phyloP scores from a whole-genome alignment of 345 rosid genomes.

The Toxicodendron radicans region DNA sequence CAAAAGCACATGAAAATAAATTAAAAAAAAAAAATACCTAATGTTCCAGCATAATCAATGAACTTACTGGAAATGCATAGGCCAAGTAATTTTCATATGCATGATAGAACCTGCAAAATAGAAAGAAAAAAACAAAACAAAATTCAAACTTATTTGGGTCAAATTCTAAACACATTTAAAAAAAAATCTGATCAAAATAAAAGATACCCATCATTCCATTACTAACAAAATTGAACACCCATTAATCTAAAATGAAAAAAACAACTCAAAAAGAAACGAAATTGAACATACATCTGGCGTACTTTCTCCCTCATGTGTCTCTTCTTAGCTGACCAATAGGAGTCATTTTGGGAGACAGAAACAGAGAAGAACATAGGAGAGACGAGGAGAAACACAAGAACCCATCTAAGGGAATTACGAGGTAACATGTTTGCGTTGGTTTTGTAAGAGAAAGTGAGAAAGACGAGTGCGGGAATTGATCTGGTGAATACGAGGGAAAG shows the following conservation, averaged over 20 bases:
- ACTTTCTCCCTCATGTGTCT: constrained; percentile 75
- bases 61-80: constrained; percentile 87
- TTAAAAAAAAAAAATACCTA: background rate
- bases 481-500: background rate
- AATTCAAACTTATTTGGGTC: background rate
- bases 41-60: constrained; percentile 9
- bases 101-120: constrained; percentile 78
- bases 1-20: constrained; percentile 6
- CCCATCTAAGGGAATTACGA: constrained; percentile 31
- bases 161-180: background rate
- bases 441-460: background rate
- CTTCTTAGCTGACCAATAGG: constrained; percentile 61
- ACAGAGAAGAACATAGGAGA: constrained; percentile 33
- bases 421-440: constrained; percentile 9
- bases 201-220: constrained; percentile 2
- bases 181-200: constrained; percentile 1
- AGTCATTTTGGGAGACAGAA: constrained; percentile 38
- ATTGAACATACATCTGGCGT: constrained; percentile 62
- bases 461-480: background rate
- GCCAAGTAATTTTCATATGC: constrained; percentile 91
- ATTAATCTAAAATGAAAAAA: background rate
- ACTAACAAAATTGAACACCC: constrained; percentile 2
- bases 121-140: constrained; percentile 2
- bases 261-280: background rate
- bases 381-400: constrained; percentile 44